Conservation (phyloP, 1,284 basidiomycete genomes). For the Cryptococcus depauperatus region DNA sequence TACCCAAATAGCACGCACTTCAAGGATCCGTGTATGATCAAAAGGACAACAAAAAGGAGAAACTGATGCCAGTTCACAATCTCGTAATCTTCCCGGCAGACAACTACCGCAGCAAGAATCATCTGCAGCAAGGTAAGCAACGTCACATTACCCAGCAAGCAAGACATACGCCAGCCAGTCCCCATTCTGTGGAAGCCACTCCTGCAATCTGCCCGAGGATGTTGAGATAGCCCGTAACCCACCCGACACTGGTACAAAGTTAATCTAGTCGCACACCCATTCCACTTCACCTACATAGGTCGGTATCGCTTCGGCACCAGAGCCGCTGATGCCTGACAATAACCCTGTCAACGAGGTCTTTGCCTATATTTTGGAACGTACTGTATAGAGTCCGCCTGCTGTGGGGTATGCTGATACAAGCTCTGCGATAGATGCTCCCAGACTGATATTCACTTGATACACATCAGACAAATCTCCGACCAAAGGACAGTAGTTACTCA, state of each 20-base stretch:
- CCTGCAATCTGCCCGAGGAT: constrained; percentile 57
- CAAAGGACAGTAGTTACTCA: constrained; percentile 7
- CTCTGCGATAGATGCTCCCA: constrained; percentile 35
- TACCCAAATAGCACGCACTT: constrained; percentile 15
- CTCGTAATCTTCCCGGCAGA: constrained; percentile 33
- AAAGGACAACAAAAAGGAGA: constrained; percentile 62
- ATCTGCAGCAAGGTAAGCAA: constrained; percentile 52
- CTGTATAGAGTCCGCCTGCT: constrained; percentile 36
- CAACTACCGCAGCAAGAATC: constrained; percentile 55
- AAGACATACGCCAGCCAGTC: constrained; percentile 47
- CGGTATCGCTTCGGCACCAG: constrained; percentile 24
- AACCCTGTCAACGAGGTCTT: not conserved
- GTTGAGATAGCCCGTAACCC: constrained; percentile 74
- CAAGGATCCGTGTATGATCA: constrained; percentile 64
- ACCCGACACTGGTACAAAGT: constrained; percentile 39
- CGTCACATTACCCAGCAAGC: not conserved
- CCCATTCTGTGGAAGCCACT: constrained; percentile 62
- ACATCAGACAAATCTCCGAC: not conserved
- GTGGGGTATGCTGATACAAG: constrained; percentile 39
- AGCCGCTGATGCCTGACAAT: constrained; percentile 18
- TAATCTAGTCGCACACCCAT: not conserved
- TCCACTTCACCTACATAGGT: constrained; percentile 20
- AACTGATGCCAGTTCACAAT: constrained; percentile 55
- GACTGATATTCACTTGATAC: constrained; percentile 23
- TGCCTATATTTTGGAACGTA: not conserved